Evolutionary conservation across 352 stramenopile species (phyloP).

Genomic region (Phytophthora podocarpi): DNA sequence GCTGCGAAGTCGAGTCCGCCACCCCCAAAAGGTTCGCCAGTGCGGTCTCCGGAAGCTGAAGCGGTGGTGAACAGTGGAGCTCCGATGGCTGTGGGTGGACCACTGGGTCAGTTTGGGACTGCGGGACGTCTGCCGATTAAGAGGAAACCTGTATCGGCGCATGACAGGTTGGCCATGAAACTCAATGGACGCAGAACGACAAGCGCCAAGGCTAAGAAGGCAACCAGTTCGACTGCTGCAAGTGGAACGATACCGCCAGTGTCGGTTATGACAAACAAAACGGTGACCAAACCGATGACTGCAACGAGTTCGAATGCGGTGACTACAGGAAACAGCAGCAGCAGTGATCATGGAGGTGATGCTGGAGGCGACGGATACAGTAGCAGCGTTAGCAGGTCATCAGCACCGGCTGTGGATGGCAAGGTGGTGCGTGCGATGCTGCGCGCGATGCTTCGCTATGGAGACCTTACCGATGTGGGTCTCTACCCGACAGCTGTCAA

Average conservation of each 20-base stretch:
- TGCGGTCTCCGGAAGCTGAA: slow-evolving; percentile 70
- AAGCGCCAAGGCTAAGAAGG: slow-evolving; percentile 58
- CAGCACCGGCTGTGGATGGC: slow-evolving; percentile 37
- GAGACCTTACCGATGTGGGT: slow-evolving; percentile 76
- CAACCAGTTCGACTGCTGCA: slow-evolving; percentile 8
- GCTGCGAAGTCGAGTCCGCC: slow-evolving; percentile 57
- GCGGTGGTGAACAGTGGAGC: slow-evolving; percentile 37
- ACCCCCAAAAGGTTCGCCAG: slow-evolving; percentile 57
- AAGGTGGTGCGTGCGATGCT: slow-evolving; percentile 78
- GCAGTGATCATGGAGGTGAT: slow-evolving; percentile 53
- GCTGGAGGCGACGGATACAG: slow-evolving; percentile 35
- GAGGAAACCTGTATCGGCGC: slow-evolving; percentile 70
- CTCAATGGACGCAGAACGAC: slow-evolving; percentile 62
- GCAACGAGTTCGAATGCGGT: slow-evolving; percentile 17
- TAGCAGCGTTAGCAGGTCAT: slow-evolving; percentile 40
- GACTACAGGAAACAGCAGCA: slow-evolving; percentile 27
- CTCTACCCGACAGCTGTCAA: slow-evolving; percentile 55
- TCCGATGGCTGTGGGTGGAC: slow-evolving; percentile 49
- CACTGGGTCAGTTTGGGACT: slow-evolving; percentile 60
- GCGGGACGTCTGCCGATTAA: slow-evolving; percentile 47
- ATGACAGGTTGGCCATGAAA: slow-evolving; percentile 77
- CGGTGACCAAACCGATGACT: slow-evolving; percentile 34
- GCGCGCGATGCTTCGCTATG: slow-evolving; percentile 75
- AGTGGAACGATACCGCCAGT: slow-evolving; percentile 52
- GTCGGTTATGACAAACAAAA: slow-evolving; percentile 55